Evolutionary conservation across 306 rosid species (phyloP).

Genomic region (Trifolium repens): DNA sequence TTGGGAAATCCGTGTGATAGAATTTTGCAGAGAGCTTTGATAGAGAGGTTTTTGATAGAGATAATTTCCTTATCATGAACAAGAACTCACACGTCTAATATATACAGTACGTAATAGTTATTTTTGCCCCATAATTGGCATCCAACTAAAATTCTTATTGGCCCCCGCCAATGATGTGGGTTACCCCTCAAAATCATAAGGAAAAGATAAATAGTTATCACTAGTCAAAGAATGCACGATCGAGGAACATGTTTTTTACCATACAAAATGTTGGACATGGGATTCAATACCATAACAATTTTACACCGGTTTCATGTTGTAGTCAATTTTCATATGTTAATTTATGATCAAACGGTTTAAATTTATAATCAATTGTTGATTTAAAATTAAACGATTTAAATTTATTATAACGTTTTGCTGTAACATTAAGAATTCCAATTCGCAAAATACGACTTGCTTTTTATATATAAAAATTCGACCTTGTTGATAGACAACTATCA

Average conservation of each 20-base stretch:
- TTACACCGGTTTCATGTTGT: too few species aligned
- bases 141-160: slow-evolving; percentile 7
- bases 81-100: slow-evolving; percentile 3
- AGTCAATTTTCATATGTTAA: too few species aligned
- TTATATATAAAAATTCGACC: background rate
- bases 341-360: too few species aligned
- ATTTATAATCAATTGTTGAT: too few species aligned
- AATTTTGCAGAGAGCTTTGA: background rate
- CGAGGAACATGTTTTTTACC: slow-evolving; percentile 48
- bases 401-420: too few species aligned
- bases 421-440: too few species aligned
- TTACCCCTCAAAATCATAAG: slow-evolving; percentile 41
- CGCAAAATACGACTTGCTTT: too few species aligned
- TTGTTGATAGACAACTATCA: slow-evolving; percentile 7
- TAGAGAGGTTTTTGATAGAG: background rate
- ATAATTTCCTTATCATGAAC: background rate
- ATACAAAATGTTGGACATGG: background rate
- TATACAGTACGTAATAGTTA: background rate
- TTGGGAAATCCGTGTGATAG: background rate
- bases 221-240: slow-evolving; percentile 32
- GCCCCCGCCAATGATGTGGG: slow-evolving; percentile 47
- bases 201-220: background rate
- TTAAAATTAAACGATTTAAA: too few species aligned
- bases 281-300: too few species aligned
- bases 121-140: background rate